phyloP scores from a whole-genome alignment of 75 land plant species.

The Cunninghamia lanceolata region DNA sequence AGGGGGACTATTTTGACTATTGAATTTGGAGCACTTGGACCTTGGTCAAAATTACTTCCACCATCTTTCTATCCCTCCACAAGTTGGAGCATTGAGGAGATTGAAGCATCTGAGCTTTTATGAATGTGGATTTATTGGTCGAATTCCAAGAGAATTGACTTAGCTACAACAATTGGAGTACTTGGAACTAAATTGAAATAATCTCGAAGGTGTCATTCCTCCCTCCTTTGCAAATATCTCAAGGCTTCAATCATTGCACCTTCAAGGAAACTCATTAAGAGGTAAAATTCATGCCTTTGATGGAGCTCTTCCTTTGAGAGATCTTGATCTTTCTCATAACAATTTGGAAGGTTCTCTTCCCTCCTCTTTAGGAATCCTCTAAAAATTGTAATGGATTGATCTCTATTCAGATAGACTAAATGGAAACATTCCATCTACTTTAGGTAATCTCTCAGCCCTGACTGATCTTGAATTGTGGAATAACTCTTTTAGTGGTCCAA shows the following conservation, averaged over 20 bases:
- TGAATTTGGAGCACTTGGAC: not conserved
- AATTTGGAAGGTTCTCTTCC: no score
- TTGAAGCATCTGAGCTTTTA: not conserved
- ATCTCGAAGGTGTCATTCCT: no score
- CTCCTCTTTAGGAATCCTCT: not conserved
- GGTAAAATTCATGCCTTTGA: not conserved
- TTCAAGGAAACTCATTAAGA: no score
- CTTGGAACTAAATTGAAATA: no score
- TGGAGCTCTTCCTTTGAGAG: not conserved
- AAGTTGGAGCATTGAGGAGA: no score
- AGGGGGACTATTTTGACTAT: no score
- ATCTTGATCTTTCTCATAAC: no score
- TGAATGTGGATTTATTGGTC: no score
- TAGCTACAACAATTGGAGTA: no score
- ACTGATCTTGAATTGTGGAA: not conserved
- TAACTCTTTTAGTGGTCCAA: not conserved
- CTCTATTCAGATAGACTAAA: not conserved
- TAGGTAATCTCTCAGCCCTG: not conserved
- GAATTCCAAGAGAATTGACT: no score
- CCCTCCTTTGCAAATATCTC: not conserved
- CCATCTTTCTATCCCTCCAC: not conserved
- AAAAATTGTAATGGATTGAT: not conserved
- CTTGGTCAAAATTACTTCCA: no score
- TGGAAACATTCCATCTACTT: not conserved
- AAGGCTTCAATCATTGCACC: not conserved